Evolutionary conservation across 2,329 filamentous ascomycete species (phyloP), one percentile per base, ranked within the genome.

Genomic region (Lecanicillium sp.): DNA sequence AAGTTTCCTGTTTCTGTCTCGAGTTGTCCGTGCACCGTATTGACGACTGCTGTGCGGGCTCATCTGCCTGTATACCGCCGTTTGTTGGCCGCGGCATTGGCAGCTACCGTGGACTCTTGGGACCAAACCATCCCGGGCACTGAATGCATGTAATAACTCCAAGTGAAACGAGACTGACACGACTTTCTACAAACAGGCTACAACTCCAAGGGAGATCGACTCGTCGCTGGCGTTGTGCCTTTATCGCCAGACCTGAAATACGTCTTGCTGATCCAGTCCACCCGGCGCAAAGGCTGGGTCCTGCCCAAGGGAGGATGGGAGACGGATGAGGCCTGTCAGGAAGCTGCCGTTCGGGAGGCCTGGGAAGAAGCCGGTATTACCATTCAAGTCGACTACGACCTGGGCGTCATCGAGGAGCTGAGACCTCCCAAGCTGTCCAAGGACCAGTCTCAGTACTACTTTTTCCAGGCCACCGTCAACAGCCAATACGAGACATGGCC

Each of bases 261-360:
- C 61, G 90, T 98, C 45, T 74, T 98, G 51, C 73, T 98, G 51
- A 95, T 97, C 53, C 88, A 96, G 68, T 95, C 88, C 39, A 90
- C 86, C 37, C 79, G 87, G 48, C 82, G 88, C 53, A 87, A 87
- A 60, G 87, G 86, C 53, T 98, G 92, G 92, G 92, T 98, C 31
- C 73, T 98, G 43, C 92, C 92, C 44, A 98, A 98, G 62, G 92
- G 92, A 57, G 92, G 92, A 44, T 98, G 92, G 89, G 92, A 98
- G 63, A 83, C 80, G 25, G 92, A 98, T 62, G 92, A 98, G 66
- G 77, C 81, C 45, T 92, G 86, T 46, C 79, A 84, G 45, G 77
- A 90, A 59, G 86, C 92, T 41, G 92, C 92, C 40, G 64, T 83
- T 71, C 71, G 92, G 50, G 92, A 98, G 64, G 92, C 92, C 44